Evolutionary conservation across 345 rosid genomes (phyloP).

Genomic region (Euclidium syriacum): DNA sequence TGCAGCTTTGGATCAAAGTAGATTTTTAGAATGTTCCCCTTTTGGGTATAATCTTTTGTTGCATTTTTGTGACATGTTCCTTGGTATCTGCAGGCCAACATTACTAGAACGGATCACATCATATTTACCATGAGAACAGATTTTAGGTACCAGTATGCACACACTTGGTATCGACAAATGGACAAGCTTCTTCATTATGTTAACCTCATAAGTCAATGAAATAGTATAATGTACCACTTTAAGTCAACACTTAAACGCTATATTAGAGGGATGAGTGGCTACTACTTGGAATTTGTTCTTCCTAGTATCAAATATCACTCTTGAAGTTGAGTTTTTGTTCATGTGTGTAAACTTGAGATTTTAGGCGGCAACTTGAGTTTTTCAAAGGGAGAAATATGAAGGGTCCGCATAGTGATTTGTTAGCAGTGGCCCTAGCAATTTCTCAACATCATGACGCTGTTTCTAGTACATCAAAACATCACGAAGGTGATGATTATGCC

Average conservation of each 20-base stretch:
- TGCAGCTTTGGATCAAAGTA: slow-evolving; percentile 93
- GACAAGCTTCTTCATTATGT: slow-evolving; percentile 97
- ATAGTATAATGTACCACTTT: background rate
- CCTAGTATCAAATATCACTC: background rate
- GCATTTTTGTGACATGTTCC: slow-evolving; percentile 4
- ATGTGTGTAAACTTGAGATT: slow-evolving; percentile 22
- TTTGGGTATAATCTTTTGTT: background rate
- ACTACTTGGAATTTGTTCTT: slow-evolving; percentile 62
- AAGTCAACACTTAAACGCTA: slow-evolving; percentile 72
- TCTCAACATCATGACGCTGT: slow-evolving; percentile 99
- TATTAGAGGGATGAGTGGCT: slow-evolving; percentile 88
- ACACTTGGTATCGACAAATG: slow-evolving; percentile 88
- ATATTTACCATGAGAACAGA: slow-evolving; percentile 99
- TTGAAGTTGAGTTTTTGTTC: background rate
- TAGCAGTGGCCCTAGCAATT: slow-evolving; percentile 91
- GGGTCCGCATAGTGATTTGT: slow-evolving; percentile 66
- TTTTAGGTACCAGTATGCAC: slow-evolving; percentile 91
- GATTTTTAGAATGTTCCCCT: background rate
- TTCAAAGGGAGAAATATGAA: slow-evolving; percentile 61
- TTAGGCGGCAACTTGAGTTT: slow-evolving; percentile 91
- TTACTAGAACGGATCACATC: slow-evolving; percentile 78
- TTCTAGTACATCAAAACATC: slow-evolving; percentile 86
- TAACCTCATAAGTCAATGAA: slow-evolving; percentile 54
- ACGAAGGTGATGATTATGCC: slow-evolving; percentile 90
- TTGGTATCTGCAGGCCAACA: slow-evolving; percentile 64